These are phyloP conservation scores for Pseudoscleropodium purum DNA, from an alignment of 225 moss, liverwort and hornwort species.

Conservation along the genomic window DNA sequence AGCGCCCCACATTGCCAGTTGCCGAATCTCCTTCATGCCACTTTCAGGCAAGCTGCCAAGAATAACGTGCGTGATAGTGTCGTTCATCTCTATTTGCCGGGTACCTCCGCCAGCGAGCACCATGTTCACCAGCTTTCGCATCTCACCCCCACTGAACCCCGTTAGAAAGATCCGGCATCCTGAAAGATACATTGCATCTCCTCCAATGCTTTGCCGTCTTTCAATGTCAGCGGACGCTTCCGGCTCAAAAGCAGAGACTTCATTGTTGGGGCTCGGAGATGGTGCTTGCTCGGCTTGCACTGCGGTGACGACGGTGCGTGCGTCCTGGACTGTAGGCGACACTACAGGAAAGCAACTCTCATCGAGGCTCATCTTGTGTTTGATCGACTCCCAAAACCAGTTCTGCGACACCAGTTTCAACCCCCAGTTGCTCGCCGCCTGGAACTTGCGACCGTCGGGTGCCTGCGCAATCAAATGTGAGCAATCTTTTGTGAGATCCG, in stretches of 20 bases:
- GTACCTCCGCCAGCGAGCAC: slow-evolving; percentile 79
- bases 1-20: slow-evolving; percentile 73
- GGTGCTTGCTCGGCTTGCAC: slow-evolving; percentile 17
- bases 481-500: slow-evolving; percentile 66
- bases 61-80: slow-evolving; percentile 71
- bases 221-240: slow-evolving; percentile 9
- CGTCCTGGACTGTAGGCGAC: neutral
- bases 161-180: slow-evolving; percentile 60
- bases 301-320: neutral
- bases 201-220: slow-evolving; percentile 14
- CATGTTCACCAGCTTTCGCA: slow-evolving; percentile 54
- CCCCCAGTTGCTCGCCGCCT: slow-evolving; percentile 31
- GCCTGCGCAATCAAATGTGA: slow-evolving; percentile 71
- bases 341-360: slow-evolving; percentile 51
- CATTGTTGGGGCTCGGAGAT: slow-evolving; percentile 15
- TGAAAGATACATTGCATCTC: slow-evolving; percentile 47
- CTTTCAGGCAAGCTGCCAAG: slow-evolving; percentile 68
- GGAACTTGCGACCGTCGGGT: slow-evolving; percentile 38
- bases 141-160: slow-evolving; percentile 64
- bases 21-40: slow-evolving; percentile 67
- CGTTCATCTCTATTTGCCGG: slow-evolving; percentile 63
- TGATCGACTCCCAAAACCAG: slow-evolving; percentile 56
- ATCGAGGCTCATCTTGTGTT: slow-evolving; percentile 51
- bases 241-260: slow-evolving; percentile 7
- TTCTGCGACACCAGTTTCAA: slow-evolving; percentile 39